Evolutionary conservation across 2,329 filamentous ascomycete species (phyloP).

Genomic region (Reticulascus tulasneorum): DNA sequence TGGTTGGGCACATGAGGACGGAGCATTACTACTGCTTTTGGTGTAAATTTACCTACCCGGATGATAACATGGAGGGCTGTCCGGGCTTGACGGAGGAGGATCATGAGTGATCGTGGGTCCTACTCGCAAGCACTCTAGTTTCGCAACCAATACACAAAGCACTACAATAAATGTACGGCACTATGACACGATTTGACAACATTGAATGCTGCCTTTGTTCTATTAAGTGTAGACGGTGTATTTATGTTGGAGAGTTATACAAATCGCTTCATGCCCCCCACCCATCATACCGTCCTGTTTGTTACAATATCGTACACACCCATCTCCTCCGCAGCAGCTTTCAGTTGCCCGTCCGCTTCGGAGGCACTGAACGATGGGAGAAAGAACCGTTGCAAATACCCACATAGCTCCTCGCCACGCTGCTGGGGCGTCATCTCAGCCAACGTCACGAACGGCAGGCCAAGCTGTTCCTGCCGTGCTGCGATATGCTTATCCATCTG

Average conservation of each 20-base stretch:
- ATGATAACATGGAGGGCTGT: slow-evolving; percentile 77
- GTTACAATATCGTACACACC: slow-evolving; percentile 31
- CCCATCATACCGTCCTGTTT: neutral
- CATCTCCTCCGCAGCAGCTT: slow-evolving; percentile 37
- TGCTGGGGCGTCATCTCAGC: slow-evolving; percentile 30
- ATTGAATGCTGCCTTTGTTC: no score
- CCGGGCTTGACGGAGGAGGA: slow-evolving; percentile 86
- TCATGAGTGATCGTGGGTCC: slow-evolving; percentile 48
- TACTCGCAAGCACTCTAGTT: no score
- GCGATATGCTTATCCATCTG: slow-evolving; percentile 29
- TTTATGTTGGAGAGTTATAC: no score
- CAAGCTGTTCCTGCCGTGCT: slow-evolving; percentile 19
- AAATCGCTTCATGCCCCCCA: no score
- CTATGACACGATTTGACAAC: no score
- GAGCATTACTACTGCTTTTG: slow-evolving; percentile 87
- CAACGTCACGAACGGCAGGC: slow-evolving; percentile 22
- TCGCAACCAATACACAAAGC: no score
- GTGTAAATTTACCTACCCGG: slow-evolving; percentile 82
- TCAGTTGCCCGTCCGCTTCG: slow-evolving; percentile 20
- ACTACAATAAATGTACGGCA: no score
- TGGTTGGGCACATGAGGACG: slow-evolving; percentile 67
- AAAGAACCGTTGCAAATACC: slow-evolving; percentile 36
- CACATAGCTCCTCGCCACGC: slow-evolving; percentile 35
- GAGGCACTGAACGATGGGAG: slow-evolving; percentile 23
- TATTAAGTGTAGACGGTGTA: no score